phyloP scores from a whole-genome alignment of 495 filamentous ascomycete species.

The Podospora pseudopauciseta region DNA sequence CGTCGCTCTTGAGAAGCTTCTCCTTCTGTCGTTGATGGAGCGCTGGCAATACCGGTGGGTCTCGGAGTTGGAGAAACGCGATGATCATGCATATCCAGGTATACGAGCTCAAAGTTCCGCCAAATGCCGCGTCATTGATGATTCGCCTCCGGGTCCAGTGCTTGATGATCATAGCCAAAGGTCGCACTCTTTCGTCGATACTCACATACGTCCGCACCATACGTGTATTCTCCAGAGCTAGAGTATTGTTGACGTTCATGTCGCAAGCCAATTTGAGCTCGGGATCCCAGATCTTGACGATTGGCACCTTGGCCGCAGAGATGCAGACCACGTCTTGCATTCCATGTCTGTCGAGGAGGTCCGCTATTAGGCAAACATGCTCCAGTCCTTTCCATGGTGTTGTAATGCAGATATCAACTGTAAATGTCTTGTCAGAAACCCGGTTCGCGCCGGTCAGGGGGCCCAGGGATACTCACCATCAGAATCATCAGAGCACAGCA shows the following conservation, averaged over 20 bases:
- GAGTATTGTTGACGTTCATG: conserved; percentile 97
- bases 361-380: conserved; percentile 81
- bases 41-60: conserved; percentile 82
- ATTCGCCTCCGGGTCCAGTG: conserved; percentile 92
- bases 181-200: conserved; percentile 85
- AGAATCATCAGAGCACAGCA: conserved; percentile 92
- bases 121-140: conserved; percentile 94
- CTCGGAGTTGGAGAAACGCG: conserved; percentile 87
- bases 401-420: conserved; percentile 96
- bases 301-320: conserved; percentile 90
- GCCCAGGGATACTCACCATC: conserved; percentile 59
- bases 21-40: conserved; percentile 74
- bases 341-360: conserved; percentile 77
- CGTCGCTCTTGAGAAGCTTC: conserved; percentile 55
- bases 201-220: conserved; percentile 98
- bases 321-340: conserved; percentile 96
- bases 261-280: conserved; percentile 88
- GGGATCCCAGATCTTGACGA: conserved; percentile 98
- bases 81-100: conserved; percentile 99
- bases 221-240: conserved; percentile 91
- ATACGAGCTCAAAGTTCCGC: conserved; percentile 94
- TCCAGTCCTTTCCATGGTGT: conserved; percentile 80
- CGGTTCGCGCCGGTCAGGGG: conserved; percentile 28
- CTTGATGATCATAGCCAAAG: conserved; percentile 92
- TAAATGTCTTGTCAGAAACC: conserved; percentile 24